Percentiles rank a stretch among this genome's conserved stretches.
phyloP scores from a whole-genome alignment of 768 basidiomycete genomes.

The Amanita rubescens region DNA sequence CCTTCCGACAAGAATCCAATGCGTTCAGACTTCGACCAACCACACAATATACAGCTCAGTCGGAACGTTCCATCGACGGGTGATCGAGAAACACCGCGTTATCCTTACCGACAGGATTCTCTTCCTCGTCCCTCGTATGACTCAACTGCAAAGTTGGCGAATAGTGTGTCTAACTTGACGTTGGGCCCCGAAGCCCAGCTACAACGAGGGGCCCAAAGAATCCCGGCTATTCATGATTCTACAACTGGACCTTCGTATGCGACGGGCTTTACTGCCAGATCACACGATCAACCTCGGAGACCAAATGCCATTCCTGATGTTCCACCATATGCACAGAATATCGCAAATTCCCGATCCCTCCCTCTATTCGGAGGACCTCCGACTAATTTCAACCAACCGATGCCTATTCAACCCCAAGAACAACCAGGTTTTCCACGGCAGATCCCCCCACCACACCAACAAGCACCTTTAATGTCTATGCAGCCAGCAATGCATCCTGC shows the following conservation, averaged over 20 bases:
- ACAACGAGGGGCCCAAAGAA: conserved; percentile 20
- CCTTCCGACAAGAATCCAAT: background rate
- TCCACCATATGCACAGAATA: background rate
- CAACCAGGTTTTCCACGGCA: background rate
- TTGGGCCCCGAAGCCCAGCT: conserved; percentile 23
- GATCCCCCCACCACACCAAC: background rate
- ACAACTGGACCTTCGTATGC: conserved; percentile 14
- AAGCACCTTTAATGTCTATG: background rate
- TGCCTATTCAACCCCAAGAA: background rate
- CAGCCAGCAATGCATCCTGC: background rate
- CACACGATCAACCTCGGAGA: background rate
- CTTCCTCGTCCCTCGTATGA: background rate
- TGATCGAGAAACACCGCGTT: background rate
- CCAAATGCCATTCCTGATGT: background rate
- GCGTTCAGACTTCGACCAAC: too few relatives aligned
- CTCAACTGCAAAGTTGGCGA: background rate
- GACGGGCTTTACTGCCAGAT: conserved; percentile 9
- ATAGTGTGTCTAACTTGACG: conserved; percentile 15
- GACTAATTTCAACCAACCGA: background rate
- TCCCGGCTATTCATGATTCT: conserved; percentile 18
- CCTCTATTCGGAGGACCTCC: background rate
- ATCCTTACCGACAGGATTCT: background rate
- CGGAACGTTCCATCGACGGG: background rate
- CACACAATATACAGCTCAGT: background rate
- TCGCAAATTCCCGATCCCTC: background rate